Conservation (phyloP, 495 filamentous ascomycete genomes). For the Penicillium ucsense region DNA sequence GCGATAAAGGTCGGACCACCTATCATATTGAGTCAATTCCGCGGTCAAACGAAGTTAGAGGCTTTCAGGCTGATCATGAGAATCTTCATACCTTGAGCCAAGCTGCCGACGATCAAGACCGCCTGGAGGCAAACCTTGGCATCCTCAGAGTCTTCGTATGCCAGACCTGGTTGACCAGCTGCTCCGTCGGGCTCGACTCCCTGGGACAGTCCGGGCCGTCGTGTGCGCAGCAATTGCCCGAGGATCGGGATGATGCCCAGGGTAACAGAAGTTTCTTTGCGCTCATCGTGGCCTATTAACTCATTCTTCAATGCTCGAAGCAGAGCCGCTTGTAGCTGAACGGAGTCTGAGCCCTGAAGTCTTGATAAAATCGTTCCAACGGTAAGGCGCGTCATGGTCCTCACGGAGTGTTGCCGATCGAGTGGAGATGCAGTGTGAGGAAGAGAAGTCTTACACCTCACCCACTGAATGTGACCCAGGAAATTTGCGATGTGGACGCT, state of each 20-base stretch:
- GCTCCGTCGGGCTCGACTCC: conserved; percentile 26
- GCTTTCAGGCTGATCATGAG: neutral
- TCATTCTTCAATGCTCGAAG: conserved; percentile 78
- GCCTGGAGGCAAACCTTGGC: conserved; percentile 67
- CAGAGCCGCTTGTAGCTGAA: conserved; percentile 50
- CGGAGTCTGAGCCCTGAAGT: conserved; percentile 50
- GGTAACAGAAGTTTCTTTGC: conserved; percentile 67
- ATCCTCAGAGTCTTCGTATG: conserved; percentile 33
- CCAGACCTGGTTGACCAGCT: conserved; percentile 6
- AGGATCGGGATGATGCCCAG: conserved; percentile 61
- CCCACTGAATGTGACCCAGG: too few species aligned
- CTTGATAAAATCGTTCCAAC: conserved; percentile 50
- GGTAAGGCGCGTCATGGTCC: conserved; percentile 40
- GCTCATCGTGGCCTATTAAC: conserved; percentile 76
- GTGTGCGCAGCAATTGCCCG: conserved; percentile 45
- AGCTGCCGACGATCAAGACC: conserved; percentile 67
- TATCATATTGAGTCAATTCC: conserved; percentile 26
- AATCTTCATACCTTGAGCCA: conserved; percentile 62
- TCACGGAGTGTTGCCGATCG: conserved; percentile 24
- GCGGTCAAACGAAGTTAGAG: neutral
- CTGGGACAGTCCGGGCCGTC: conserved; percentile 21
- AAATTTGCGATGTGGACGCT: too few species aligned
- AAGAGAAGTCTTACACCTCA: too few species aligned
- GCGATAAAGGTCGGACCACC: conserved; percentile 72
- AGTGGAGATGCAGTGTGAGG: conserved; percentile 1